These are phyloP conservation scores for Alectoria sarmentosa DNA, from an alignment of 495 filamentous ascomycete species.

Conservation along the genomic window DNA sequence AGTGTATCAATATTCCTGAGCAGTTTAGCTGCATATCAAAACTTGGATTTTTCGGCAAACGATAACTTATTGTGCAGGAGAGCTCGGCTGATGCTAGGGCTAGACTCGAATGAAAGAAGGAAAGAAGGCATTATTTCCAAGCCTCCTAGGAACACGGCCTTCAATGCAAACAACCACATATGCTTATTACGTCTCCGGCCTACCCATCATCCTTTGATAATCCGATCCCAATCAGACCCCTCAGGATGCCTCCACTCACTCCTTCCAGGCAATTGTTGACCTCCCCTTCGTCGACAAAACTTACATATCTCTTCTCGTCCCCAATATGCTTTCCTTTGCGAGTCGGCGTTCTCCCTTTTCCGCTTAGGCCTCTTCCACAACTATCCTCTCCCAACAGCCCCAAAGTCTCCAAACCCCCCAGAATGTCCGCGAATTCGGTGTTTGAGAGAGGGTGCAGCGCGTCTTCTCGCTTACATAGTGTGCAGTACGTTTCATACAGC, in stretches of 20 bases:
- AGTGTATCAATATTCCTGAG: conserved; percentile 3
- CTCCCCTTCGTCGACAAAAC: conserved; percentile 72
- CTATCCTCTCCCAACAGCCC: conserved; percentile 74
- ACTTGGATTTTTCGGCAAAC: neutral
- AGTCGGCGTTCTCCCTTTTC: conserved; percentile 40
- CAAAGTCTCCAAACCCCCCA: conserved; percentile 81
- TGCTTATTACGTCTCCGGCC: neutral
- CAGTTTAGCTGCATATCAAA: conserved; percentile 6
- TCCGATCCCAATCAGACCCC: conserved; percentile 38
- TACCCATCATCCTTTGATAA: conserved; percentile 6
- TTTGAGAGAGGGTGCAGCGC: conserved; percentile 77
- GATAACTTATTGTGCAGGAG: neutral
- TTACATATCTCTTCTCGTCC: conserved; percentile 66
- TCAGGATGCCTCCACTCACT: conserved; percentile 50
- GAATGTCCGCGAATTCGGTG: conserved; percentile 89
- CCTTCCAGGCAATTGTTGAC: conserved; percentile 64
- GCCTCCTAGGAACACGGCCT: neutral
- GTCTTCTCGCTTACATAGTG: conserved; percentile 73
- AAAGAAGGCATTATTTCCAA: neutral
- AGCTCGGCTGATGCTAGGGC: neutral
- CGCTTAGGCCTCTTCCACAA: conserved; percentile 54
- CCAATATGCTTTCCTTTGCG: conserved; percentile 35
- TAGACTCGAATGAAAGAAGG: neutral
- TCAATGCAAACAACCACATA: neutral
- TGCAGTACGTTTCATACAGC: conserved; percentile 71